phyloP scores from a whole-genome alignment of 202 grass and related monocot species.

The Carex arenaria region DNA sequence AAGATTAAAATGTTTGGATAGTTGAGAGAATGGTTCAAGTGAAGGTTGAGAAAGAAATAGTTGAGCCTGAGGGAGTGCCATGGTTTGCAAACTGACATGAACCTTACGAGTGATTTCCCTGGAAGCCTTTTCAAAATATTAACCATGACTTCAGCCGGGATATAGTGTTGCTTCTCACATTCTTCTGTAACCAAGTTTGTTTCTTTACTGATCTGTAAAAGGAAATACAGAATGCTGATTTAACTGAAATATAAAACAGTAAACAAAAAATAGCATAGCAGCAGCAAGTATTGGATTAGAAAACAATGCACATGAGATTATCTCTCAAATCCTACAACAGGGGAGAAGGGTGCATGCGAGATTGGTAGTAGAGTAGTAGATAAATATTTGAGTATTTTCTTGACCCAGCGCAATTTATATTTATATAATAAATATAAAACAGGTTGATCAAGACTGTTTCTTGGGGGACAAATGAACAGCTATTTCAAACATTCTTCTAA shows the following conservation, averaged over 20 bases:
- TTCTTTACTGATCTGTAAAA: background rate
- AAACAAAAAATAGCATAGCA: background rate
- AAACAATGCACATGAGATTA: background rate
- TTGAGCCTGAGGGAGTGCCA: slow-evolving; percentile 1
- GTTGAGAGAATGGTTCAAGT: slow-evolving; percentile 12
- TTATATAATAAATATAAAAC: too few relatives aligned
- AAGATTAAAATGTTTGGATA: slow-evolving; percentile 17
- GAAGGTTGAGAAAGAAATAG: slow-evolving; percentile 16
- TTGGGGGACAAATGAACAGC: background rate
- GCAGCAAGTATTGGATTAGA: background rate
- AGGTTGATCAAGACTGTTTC: background rate
- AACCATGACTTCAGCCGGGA: background rate
- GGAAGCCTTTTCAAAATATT: slow-evolving; percentile 21
- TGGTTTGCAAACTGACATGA: slow-evolving; percentile 5
- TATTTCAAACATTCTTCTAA: background rate
- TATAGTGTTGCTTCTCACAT: background rate
- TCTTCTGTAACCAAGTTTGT: background rate
- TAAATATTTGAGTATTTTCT: background rate
- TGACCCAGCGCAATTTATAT: background rate
- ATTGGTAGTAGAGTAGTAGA: too few relatives aligned
- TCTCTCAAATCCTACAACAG: background rate
- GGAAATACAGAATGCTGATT: background rate
- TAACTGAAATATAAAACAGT: background rate
- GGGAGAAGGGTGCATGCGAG: too few relatives aligned
- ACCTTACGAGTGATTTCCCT: background rate